Evolutionary conservation across 352 stramenopile species (phyloP), one percentile per base, ranked within the genome.

Genomic region (Globisporangium carolinianum): DNA sequence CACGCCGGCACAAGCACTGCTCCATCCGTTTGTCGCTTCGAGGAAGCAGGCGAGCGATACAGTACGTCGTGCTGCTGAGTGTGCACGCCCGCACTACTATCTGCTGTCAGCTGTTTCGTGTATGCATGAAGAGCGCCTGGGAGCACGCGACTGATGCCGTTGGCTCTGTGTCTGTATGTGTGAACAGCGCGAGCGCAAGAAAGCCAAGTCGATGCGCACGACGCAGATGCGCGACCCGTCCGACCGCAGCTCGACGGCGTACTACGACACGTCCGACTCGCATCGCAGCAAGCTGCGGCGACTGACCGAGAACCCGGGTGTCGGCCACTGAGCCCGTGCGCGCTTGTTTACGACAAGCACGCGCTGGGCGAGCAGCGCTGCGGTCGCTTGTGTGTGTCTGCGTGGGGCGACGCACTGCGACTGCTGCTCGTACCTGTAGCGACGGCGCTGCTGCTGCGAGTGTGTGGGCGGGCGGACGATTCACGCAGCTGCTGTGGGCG

Each of bases 1-100:
- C 63, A 90, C 74, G 9, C 94, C 96, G 49, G 76, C 78, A 0
- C 85, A 98, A 65, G 95, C 95, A n/a, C 73, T 98, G 45, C 65
- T 83, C 11, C 96, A 99, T 69, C 89, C 95, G 1, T 99, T 98
- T 60, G 79, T 98, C 41, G 69, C 68, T 12, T 62, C 62, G n/a
- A 64, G 70, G 53, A 68, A 67, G 2, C 65, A 80, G 49, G 65
- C 69, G 43, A 64, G 57, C 3, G 72, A 87, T 54, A 65, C 71
- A 58, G 66, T 78, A 45, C 7, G 70, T 54, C 6, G 38, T 37
- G 51, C 11, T 24, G 37, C 4, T 24, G 4, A 15, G 8, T 32
- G 17, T 12, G 9, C 5, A 5, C 17, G 10, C 32, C n/a, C 24
- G 1, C 2, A 32, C 24, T 32, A 32, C 24, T 32, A 32, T 32